Evolutionary conservation across 225 moss, liverwort and hornwort species (phyloP).

Genomic region (Climacium dendroides): DNA sequence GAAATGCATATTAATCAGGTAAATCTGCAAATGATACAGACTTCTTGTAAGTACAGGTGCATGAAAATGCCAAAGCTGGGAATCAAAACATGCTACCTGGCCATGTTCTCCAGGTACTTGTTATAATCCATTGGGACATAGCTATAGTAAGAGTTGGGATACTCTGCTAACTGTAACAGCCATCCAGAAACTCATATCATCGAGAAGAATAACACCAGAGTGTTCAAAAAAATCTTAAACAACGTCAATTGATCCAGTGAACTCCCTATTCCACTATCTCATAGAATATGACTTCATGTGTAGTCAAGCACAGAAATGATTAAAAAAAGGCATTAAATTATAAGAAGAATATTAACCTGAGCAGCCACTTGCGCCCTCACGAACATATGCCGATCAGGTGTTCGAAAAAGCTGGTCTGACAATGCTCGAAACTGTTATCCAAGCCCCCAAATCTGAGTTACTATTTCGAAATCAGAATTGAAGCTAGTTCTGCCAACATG

Average conservation of each 20-base stretch:
- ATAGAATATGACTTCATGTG: background rate
- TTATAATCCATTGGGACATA: conserved; percentile 55
- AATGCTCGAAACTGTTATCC: conserved; percentile 35
- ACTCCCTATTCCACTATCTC: background rate
- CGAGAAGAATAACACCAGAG: background rate
- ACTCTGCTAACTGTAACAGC: conserved; percentile 33
- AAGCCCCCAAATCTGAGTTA: background rate
- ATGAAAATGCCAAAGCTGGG: background rate
- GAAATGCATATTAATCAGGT: background rate
- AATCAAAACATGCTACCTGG: conserved; percentile 28
- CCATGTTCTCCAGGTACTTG: conserved; percentile 73
- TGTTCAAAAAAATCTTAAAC: background rate
- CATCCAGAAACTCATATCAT: background rate
- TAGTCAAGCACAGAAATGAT: background rate
- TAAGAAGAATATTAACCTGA: background rate
- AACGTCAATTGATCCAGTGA: background rate
- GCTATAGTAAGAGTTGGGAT: conserved; percentile 6
- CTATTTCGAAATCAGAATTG: background rate
- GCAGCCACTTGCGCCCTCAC: conserved; percentile 18
- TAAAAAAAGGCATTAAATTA: background rate
- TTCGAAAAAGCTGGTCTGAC: conserved; percentile 25
- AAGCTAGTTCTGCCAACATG: background rate
- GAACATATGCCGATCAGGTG: conserved; percentile 12
- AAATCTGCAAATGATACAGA: background rate
- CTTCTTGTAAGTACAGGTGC: background rate